phyloP scores from a whole-genome alignment of 2,329 filamentous ascomycete genomes.

The Cadophora luteo-olivacea region DNA sequence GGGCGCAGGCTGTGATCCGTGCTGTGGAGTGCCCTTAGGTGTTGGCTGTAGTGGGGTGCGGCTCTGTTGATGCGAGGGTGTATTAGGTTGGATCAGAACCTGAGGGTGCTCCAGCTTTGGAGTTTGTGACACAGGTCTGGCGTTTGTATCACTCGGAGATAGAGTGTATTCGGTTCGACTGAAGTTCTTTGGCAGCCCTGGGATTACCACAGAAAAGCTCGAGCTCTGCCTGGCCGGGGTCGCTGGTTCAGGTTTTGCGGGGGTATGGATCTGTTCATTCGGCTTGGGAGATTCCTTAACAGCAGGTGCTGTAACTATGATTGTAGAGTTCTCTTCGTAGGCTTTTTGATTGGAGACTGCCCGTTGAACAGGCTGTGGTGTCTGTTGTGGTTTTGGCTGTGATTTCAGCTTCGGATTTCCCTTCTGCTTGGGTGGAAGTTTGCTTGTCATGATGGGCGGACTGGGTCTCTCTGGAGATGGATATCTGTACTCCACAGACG shows the following conservation, averaged over 20 bases:
- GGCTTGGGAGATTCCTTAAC: background rate
- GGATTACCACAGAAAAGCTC: conserved; percentile 39
- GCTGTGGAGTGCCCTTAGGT: conserved; percentile 12
- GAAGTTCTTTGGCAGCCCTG: conserved; percentile 34
- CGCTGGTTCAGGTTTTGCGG: conserved; percentile 14
- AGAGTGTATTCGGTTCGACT: conserved; percentile 37
- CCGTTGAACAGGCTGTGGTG: conserved; percentile 6
- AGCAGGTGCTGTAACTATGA: conserved; percentile 26
- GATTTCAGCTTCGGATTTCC: conserved; percentile 29
- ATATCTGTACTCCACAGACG: conserved; percentile 39
- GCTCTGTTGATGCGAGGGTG: conserved; percentile 46
- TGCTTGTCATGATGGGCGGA: conserved; percentile 18
- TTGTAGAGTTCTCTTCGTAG: conserved; percentile 30
- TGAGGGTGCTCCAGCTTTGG: background rate
- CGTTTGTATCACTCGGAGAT: conserved; percentile 35
- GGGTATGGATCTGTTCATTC: background rate
- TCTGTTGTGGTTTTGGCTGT: conserved; percentile 27
- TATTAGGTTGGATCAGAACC: conserved; percentile 14
- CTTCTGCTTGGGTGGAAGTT: conserved; percentile 12
- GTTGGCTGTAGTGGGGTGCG: conserved; percentile 28
- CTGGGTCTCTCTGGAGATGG: conserved; percentile 34
- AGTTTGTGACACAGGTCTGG: conserved; percentile 1
- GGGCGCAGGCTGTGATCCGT: conserved; percentile 11
- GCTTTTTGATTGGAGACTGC: conserved; percentile 23
- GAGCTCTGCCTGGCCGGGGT: conserved; percentile 49